Evolutionary conservation across 257 asterid species (phyloP).

Genomic region (Gentiana straminea): DNA sequence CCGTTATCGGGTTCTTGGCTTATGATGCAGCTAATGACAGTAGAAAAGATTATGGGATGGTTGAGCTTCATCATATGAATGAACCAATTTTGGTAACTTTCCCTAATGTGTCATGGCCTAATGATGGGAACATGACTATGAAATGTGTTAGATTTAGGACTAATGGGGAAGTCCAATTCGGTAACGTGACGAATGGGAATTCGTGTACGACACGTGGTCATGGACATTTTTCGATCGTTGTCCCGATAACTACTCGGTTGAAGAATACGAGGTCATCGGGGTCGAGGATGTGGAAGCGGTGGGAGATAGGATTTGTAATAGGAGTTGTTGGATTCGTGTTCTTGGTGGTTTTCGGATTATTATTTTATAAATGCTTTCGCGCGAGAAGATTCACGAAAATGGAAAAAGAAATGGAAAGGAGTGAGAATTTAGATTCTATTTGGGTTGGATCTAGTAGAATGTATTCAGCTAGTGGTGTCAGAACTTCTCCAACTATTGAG

Average conservation of each 20-base stretch:
- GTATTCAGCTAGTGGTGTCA: conserved; percentile 66
- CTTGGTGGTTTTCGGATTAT: conserved; percentile 17
- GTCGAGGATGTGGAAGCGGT: conserved; percentile 27
- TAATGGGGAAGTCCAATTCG: conserved; percentile 38
- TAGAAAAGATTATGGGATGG: conserved; percentile 5
- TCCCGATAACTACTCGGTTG: conserved; percentile 22
- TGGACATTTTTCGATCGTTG: conserved; percentile 63
- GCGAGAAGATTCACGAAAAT: conserved; percentile 27
- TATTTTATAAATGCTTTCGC: conserved; percentile 17
- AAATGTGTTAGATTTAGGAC: conserved; percentile 47
- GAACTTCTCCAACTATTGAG: conserved; percentile 80
- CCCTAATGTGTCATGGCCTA: conserved; percentile 10
- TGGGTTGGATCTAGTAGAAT: conserved; percentile 82
- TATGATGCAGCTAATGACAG: conserved; percentile 39
- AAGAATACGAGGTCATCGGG: background rate
- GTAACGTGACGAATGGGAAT: conserved; percentile 23
- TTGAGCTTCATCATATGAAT: conserved; percentile 22
- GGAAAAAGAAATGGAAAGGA: conserved; percentile 55
- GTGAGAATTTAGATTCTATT: conserved; percentile 44
- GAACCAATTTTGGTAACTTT: conserved; percentile 39
- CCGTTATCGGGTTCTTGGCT: conserved; percentile 56
- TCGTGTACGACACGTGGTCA: conserved; percentile 30
- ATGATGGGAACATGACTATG: conserved; percentile 4
- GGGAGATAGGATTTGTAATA: conserved; percentile 47
- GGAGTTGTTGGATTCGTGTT: conserved; percentile 37